Percentiles rank a stretch among this genome's conserved stretches.
phyloP scores from a whole-genome alignment of 2,329 filamentous ascomycete species.

The Calonectria honghensis region DNA sequence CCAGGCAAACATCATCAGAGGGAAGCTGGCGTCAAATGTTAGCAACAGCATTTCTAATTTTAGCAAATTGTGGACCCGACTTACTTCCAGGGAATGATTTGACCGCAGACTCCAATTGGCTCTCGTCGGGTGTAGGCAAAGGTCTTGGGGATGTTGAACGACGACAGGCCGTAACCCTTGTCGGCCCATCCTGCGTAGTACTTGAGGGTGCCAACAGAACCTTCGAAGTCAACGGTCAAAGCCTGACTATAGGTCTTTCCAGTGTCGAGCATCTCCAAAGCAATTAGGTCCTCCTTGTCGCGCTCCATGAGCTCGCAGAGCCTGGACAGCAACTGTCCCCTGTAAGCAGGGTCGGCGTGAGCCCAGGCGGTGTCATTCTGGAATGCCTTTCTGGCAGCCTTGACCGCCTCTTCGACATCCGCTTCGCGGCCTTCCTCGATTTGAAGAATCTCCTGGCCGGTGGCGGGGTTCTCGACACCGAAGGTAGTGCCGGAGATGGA shows the following conservation, averaged over 20 bases:
- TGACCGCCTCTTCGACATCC: conserved; percentile 36
- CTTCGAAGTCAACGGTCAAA: conserved; percentile 19
- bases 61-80: background rate
- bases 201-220: conserved; percentile 21
- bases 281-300: conserved; percentile 25
- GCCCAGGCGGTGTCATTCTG: conserved; percentile 15
- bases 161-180: conserved; percentile 24
- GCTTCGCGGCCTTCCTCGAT: conserved; percentile 15
- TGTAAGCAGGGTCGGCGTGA: background rate
- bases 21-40: conserved; percentile 71
- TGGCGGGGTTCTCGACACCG: conserved; percentile 16
- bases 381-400: conserved; percentile 34
- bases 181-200: conserved; percentile 38
- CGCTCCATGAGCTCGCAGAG: conserved; percentile 31
- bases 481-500: conserved; percentile 6
- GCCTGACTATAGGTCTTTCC: conserved; percentile 31
- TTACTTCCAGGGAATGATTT: conserved; percentile 41
- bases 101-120: conserved; percentile 38
- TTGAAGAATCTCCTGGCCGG: conserved; percentile 21
- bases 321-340: conserved; percentile 17
- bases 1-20: conserved; percentile 72
- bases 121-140: conserved; percentile 34
- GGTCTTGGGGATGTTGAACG: conserved; percentile 23
- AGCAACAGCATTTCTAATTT: background rate
- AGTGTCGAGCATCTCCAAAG: conserved; percentile 26